Conservation (phyloP, 352 stramenopile genomes). For the Globisporangium parvum region DNA sequence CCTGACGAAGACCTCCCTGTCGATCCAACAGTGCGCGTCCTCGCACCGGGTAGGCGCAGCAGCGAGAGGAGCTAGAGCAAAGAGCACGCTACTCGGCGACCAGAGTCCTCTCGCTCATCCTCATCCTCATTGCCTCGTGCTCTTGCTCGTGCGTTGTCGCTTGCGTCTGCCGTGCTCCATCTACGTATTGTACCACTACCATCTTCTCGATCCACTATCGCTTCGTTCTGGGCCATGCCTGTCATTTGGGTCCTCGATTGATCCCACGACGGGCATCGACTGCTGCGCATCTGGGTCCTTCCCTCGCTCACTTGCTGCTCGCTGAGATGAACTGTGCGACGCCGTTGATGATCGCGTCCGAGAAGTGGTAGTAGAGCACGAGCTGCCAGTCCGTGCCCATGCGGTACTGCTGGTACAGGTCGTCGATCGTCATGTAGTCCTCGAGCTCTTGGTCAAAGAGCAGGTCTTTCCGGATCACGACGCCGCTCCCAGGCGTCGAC, state of each 20-base stretch:
- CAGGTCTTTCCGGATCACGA: conserved; percentile 53
- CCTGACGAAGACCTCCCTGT: background rate
- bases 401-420: conserved; percentile 83
- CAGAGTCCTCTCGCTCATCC: too few species aligned
- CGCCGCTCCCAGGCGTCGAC: conserved; percentile 10
- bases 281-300: background rate
- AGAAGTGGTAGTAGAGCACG: conserved; percentile 74
- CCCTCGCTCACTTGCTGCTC: conserved; percentile 7
- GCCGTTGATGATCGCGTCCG: conserved; percentile 60
- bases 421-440: conserved; percentile 58
- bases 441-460: conserved; percentile 71
- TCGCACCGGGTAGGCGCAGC: background rate
- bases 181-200: background rate
- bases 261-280: too few species aligned
- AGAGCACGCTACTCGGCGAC: background rate
- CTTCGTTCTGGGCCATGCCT: too few species aligned
- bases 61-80: background rate
- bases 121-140: too few species aligned
- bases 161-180: background rate
- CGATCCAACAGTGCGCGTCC: too few species aligned
- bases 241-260: too few species aligned
- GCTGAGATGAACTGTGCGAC: conserved; percentile 52
- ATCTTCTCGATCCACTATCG: background rate
- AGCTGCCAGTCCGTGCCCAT: conserved; percentile 66
- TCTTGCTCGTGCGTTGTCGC: too few species aligned